Conservation (phyloP, 345 rosid species). For the Hibiscus syriacus region DNA sequence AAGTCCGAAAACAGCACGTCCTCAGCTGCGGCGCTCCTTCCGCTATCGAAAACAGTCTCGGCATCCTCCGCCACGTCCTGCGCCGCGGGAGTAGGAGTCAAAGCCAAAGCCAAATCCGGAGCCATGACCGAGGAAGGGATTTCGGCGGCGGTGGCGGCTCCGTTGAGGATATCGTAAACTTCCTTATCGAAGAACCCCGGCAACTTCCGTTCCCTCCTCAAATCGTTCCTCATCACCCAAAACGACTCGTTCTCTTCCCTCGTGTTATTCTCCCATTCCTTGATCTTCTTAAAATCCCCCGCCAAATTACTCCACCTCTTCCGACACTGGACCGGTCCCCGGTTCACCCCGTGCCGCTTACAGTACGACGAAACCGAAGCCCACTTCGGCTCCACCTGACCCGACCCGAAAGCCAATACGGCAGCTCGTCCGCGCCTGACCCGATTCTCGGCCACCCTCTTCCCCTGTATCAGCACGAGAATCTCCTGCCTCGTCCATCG, state of each 20-base stretch:
- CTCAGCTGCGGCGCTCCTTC: slow-evolving; percentile 55
- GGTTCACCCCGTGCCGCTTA: slow-evolving; percentile 77
- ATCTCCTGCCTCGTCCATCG: slow-evolving; percentile 99
- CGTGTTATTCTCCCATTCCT: slow-evolving; percentile 74
- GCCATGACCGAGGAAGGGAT: slow-evolving; percentile 23
- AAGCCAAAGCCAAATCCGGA: slow-evolving; percentile 31
- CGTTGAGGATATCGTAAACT: slow-evolving; percentile 80
- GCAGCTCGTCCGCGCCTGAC: slow-evolving; percentile 70
- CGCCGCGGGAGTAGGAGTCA: slow-evolving; percentile 17
- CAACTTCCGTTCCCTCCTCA: slow-evolving; percentile 73
- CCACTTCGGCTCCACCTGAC: slow-evolving; percentile 88
- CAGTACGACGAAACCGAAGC: slow-evolving; percentile 89
- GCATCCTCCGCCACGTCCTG: slow-evolving; percentile 20
- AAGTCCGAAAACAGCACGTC: slow-evolving; percentile 70
- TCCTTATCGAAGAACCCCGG: slow-evolving; percentile 95
- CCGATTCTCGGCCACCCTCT: slow-evolving; percentile 83
- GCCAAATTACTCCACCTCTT: slow-evolving; percentile 96
- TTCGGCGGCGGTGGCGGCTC: slow-evolving; percentile 25
- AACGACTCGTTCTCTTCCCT: slow-evolving; percentile 77
- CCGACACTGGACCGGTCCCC: slow-evolving; percentile 98
- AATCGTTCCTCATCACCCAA: slow-evolving; percentile 93
- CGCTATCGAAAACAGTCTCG: slow-evolving; percentile 53
- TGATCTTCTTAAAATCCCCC: slow-evolving; percentile 95
- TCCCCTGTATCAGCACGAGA: slow-evolving; percentile 88
- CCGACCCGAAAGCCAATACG: slow-evolving; percentile 59